Evolutionary conservation across 23 red algal species (phyloP).

Genomic region (Gracilaria vermiculophylla): DNA sequence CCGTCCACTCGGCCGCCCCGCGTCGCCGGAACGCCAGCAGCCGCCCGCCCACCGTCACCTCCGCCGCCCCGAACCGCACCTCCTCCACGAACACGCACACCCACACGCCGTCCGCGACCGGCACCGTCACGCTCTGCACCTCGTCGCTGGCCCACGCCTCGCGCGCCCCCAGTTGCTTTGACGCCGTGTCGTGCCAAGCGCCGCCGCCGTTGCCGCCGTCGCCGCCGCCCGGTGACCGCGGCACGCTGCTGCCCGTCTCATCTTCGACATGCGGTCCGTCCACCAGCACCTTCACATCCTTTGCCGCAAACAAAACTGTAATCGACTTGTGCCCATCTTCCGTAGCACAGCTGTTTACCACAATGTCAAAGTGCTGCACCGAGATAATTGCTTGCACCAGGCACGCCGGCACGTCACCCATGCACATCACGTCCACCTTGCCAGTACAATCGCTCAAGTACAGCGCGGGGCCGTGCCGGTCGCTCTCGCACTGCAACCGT

Average conservation of each 20-base stretch:
- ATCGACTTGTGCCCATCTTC: background rate
- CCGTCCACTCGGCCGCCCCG: background rate
- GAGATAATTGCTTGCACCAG: background rate
- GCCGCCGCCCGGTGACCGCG: background rate
- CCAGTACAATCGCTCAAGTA: background rate
- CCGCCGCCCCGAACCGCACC: background rate
- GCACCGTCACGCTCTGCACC: background rate
- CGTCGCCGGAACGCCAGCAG: background rate
- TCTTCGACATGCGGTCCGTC: conserved; percentile 1
- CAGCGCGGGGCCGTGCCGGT: background rate
- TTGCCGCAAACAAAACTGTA: background rate
- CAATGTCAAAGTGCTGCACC: background rate
- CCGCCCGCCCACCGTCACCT: background rate
- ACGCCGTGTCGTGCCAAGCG: background rate
- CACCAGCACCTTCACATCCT: conserved; percentile 11
- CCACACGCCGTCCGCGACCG: background rate
- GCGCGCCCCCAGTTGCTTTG: background rate
- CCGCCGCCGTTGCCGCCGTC: background rate
- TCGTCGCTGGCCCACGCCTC: background rate
- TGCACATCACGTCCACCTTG: background rate
- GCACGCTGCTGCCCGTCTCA: background rate
- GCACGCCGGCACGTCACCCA: background rate
- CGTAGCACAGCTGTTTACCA: background rate
- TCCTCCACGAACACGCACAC: conserved; percentile 14
- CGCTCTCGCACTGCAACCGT: background rate